Conservation (phyloP, 495 filamentous ascomycete genomes). For the Talaromyces borbonicus region DNA sequence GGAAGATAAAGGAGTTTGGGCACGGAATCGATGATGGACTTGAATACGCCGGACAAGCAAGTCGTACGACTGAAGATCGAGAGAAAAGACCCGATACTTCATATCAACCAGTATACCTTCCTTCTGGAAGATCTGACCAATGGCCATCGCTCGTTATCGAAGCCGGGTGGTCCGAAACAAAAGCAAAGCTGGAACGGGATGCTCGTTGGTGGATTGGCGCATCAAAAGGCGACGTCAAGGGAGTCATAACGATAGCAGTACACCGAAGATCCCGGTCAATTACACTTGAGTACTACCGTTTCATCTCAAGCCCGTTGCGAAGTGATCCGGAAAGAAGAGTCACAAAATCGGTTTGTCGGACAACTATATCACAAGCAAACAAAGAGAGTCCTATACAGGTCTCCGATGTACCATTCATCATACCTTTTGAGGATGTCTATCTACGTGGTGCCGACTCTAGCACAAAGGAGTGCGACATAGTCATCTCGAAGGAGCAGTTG, state of each 20-base stretch:
- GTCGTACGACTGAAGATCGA: neutral
- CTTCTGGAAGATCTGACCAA: neutral
- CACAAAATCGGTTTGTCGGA: neutral
- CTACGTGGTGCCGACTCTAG: neutral
- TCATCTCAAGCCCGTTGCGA: neutral
- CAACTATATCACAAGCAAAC: neutral
- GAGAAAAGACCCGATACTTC: constrained; percentile 2
- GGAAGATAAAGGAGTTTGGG: neutral
- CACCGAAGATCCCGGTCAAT: neutral
- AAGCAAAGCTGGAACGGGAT: constrained; percentile 3
- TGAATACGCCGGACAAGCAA: neutral
- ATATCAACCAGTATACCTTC: neutral
- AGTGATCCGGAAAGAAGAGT: constrained; percentile 1
- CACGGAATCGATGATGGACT: neutral
- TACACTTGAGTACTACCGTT: constrained; percentile 1
- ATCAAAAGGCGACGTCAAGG: constrained; percentile 6
- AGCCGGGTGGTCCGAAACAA: neutral
- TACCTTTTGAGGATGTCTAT: neutral
- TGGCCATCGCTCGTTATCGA: constrained; percentile 7
- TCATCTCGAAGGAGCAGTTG: no score
- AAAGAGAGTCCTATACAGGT: neutral
- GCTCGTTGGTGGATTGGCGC: constrained; percentile 8
- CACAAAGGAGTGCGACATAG: no score
- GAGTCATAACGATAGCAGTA: constrained; percentile 1
- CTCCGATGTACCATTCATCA: neutral